phyloP scores from a whole-genome alignment of 768 basidiomycete genomes.

The Amanita inopinata region DNA sequence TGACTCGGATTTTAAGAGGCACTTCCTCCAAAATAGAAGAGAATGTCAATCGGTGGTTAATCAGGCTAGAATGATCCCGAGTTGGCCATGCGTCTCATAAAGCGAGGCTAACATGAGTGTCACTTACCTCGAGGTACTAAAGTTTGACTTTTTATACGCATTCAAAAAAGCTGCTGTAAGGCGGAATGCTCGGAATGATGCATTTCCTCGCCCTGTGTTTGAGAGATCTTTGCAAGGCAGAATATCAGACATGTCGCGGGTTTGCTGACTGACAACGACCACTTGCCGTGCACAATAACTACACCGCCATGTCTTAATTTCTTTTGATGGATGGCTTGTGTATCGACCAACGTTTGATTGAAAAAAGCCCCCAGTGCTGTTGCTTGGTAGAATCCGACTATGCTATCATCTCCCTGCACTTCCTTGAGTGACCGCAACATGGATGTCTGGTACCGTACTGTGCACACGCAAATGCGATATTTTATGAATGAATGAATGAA shows the following conservation, averaged over 20 bases:
- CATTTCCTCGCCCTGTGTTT: constrained; percentile 71
- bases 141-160: constrained; percentile 75
- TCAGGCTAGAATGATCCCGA: constrained; percentile 42
- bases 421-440: constrained; percentile 87
- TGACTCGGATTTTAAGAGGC: constrained; percentile 76
- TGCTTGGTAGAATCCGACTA: constrained; percentile 92
- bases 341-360: constrained; percentile 71
- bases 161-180: constrained; percentile 73
- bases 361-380: constrained; percentile 80
- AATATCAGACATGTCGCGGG: constrained; percentile 6
- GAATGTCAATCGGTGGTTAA: constrained; percentile 74
- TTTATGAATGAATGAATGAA: constrained; percentile 5
- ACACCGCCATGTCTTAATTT: constrained; percentile 80
- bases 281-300: constrained; percentile 73
- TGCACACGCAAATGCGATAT: too few relatives aligned
- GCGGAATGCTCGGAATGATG: constrained; percentile 83
- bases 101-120: constrained; percentile 6
- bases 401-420: constrained; percentile 83
- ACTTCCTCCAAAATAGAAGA: constrained; percentile 81
- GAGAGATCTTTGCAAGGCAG: constrained; percentile 49
- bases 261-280: constrained; percentile 5
- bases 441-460: constrained; percentile 73
- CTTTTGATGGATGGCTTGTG: constrained; percentile 79
- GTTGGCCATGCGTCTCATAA: not conserved
- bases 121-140: constrained; percentile 74